phyloP scores from a whole-genome alignment of 2,329 filamentous ascomycete species.

The Cordyceps sp. region DNA sequence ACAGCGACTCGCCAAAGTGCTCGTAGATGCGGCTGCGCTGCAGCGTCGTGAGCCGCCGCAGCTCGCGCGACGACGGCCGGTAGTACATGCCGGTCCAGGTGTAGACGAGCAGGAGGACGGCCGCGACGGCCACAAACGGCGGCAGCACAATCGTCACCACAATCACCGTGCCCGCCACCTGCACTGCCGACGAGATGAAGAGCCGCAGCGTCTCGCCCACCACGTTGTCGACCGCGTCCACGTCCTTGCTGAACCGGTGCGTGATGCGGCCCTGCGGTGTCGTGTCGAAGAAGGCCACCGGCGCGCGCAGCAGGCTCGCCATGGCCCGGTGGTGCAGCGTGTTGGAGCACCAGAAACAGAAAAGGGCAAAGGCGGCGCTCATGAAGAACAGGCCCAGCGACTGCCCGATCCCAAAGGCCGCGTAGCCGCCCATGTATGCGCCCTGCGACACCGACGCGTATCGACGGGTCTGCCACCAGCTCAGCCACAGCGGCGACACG shows the following conservation, averaged over 20 bases:
- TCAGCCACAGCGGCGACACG: slow-evolving; percentile 77
- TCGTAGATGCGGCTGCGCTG: slow-evolving; percentile 79
- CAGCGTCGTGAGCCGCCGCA: slow-evolving; percentile 86
- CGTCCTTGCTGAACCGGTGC: slow-evolving; percentile 89
- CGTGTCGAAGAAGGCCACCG: slow-evolving; percentile 93
- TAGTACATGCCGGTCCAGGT: slow-evolving; percentile 76
- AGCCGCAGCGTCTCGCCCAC: slow-evolving; percentile 81
- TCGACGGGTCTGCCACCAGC: slow-evolving; percentile 74
- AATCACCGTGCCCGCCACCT: too few species aligned
- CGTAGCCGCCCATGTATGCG: slow-evolving; percentile 56
- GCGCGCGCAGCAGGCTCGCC: slow-evolving; percentile 51
- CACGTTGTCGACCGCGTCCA: slow-evolving; percentile 93
- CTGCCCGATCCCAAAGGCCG: slow-evolving; percentile 54
- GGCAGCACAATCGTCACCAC: too few species aligned
- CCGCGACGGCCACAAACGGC: too few species aligned
- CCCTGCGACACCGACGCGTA: slow-evolving; percentile 46
- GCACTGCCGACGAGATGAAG: too few species aligned
- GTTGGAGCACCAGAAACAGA: slow-evolving; percentile 69
- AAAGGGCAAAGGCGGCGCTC: slow-evolving; percentile 59
- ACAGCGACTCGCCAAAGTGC: slow-evolving; percentile 78
- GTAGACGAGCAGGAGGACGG: too few species aligned
- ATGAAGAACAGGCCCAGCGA: slow-evolving; percentile 66
- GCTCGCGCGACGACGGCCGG: slow-evolving; percentile 74
- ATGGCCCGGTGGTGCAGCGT: slow-evolving; percentile 70
- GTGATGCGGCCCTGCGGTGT: slow-evolving; percentile 90